Percentiles rank a stretch among this genome's conserved stretches.
Conservation (phyloP, 345 rosid species). For the Lepidium sativum region DNA sequence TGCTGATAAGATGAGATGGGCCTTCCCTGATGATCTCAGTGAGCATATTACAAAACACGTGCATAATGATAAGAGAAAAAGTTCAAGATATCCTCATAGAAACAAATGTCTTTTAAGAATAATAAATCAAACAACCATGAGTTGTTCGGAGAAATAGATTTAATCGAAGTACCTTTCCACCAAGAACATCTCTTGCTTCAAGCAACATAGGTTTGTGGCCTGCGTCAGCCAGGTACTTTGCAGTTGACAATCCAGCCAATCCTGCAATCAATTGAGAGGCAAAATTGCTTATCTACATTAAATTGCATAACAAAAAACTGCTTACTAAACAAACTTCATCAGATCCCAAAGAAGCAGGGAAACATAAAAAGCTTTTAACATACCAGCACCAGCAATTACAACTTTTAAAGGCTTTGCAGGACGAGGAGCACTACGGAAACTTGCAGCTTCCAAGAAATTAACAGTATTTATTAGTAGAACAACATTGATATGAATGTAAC, state of each 20-base stretch:
- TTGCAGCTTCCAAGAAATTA: constrained; percentile 85
- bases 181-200: constrained; percentile 90
- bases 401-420: constrained; percentile 70
- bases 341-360: not conserved
- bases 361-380: not conserved
- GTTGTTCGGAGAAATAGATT: not conserved
- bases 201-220: constrained; percentile 78
- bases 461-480: too few species aligned
- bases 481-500: too few species aligned
- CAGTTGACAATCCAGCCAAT: constrained; percentile 92
- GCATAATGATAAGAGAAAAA: not conserved
- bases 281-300: not conserved
- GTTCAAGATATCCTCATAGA: too few species aligned
- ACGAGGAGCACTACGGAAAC: constrained; percentile 55
- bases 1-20: not conserved
- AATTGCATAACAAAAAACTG: not conserved
- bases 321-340: not conserved
- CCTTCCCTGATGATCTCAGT: not conserved
- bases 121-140: not conserved
- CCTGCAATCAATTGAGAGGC: constrained; percentile 36
- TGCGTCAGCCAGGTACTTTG: constrained; percentile 91
- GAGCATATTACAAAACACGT: not conserved
- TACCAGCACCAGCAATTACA: constrained; percentile 92
- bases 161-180: constrained; percentile 72
- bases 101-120: not conserved